A percentile compares a stretch with the other conserved stretches of the same genome.
Conservation (phyloP, 2,329 filamentous ascomycete species). For the Madurella fahalii region DNA sequence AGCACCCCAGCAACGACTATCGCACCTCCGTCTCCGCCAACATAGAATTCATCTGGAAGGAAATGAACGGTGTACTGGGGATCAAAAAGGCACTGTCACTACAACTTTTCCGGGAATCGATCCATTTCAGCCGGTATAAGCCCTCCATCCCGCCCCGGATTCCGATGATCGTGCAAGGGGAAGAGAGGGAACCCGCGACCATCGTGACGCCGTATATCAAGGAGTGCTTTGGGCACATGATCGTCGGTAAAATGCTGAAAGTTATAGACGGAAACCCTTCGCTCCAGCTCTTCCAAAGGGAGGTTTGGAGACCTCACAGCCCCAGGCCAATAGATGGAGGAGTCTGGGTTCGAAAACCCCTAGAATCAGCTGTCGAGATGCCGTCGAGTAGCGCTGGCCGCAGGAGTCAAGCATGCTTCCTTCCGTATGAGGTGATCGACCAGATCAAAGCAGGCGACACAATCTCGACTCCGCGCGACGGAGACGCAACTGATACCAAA, state of each 20-base stretch:
- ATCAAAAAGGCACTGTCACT: constrained; percentile 15
- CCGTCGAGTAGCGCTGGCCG: not conserved
- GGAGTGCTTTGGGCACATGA: constrained; percentile 59
- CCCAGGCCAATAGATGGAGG: not conserved
- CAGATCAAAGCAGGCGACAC: constrained; percentile 44
- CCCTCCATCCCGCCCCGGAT: not conserved
- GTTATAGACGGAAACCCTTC: not conserved
- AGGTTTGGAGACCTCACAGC: too few species aligned
- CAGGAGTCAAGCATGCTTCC: constrained; percentile 25
- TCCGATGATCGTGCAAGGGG: constrained; percentile 2
- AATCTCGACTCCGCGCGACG: constrained; percentile 45
- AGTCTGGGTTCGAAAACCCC: too few species aligned
- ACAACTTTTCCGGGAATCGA: constrained; percentile 52
- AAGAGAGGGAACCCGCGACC: constrained; percentile 39
- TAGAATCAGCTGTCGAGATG: not conserved
- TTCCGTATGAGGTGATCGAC: constrained; percentile 22
- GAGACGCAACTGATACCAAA: constrained; percentile 42
- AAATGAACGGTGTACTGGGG: constrained; percentile 50
- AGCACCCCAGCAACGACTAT: constrained; percentile 55
- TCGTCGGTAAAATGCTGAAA: constrained; percentile 51
- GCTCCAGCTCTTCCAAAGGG: too few species aligned
- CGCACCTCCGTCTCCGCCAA: constrained; percentile 57
- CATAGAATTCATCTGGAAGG: constrained; percentile 60
- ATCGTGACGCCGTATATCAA: constrained; percentile 68
- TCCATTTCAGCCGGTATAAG: constrained; percentile 34